These are phyloP conservation scores for Asterophora parasitica DNA, from an alignment of 768 basidiomycete species.

Conservation along the genomic window DNA sequence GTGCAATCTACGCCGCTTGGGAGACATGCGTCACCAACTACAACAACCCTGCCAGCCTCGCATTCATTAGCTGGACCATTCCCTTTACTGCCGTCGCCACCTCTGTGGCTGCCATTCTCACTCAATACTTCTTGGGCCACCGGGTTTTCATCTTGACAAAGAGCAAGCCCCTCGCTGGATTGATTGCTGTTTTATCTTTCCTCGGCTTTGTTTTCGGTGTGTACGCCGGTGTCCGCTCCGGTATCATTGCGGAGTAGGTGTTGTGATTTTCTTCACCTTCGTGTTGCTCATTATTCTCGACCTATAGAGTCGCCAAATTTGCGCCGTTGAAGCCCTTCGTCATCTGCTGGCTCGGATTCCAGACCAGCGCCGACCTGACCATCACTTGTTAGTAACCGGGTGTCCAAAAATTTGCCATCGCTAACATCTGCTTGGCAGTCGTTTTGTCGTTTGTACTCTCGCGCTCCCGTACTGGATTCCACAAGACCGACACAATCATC, in stretches of 20 bases:
- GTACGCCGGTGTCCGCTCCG: constrained; percentile 37
- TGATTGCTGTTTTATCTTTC: constrained; percentile 34
- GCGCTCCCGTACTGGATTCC: constrained; percentile 46
- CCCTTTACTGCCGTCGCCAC: constrained; percentile 46
- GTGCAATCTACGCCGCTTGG: constrained; percentile 28
- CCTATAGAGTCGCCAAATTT: constrained; percentile 36
- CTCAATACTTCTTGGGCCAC: constrained; percentile 43
- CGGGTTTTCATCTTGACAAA: constrained; percentile 36
- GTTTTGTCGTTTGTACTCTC: constrained; percentile 27
- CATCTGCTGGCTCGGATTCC: constrained; percentile 43
- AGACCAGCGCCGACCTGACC: constrained; percentile 38
- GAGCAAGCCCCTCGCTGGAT: constrained; percentile 26
- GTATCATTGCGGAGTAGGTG: constrained; percentile 36
- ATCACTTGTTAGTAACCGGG: constrained; percentile 34
- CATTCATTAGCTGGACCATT: constrained; percentile 41
- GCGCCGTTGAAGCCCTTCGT: constrained; percentile 36
- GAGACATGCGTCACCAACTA: constrained; percentile 33
- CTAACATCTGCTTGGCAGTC: constrained; percentile 12
- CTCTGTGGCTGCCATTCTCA: constrained; percentile 42
- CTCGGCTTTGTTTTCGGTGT: constrained; percentile 40
- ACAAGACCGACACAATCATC: constrained; percentile 46
- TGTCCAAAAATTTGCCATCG: background rate
- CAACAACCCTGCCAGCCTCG: constrained; percentile 31
- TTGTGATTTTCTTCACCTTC: background rate
- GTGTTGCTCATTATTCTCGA: background rate